Evolutionary conservation across 805 yeast genomes (phyloP), one percentile per base, ranked within the genome.

Genomic region (Starmerella sirachaensis): DNA sequence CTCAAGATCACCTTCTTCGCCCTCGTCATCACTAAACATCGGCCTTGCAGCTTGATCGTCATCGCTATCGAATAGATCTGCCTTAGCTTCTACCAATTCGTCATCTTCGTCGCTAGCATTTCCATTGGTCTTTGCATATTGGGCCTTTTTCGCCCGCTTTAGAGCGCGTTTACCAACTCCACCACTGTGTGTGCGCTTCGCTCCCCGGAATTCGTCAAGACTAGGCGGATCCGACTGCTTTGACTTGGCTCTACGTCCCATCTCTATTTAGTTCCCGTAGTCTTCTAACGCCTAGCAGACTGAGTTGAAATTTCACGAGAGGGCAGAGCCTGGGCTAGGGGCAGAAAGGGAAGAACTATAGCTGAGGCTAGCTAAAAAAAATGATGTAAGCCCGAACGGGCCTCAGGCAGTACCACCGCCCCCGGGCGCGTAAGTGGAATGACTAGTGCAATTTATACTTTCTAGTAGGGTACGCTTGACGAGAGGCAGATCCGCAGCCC

Each of bases 201-300:
- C 58, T 19, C 56, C 57, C 13, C 52, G 74, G 58, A 86, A 77
- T 54, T 88, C 94, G 31, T 88, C 97, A 45, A 77, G 65, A 5
- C 85, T 57, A 24, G 95, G 95, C 50, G 97, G 97, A 42, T 72
- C 81, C 31, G 84, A 91, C 64, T 88, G 97, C 68, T 83, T 88
- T 54, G 83, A 79, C 62, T 79, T 84, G 42, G 83, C 82, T 66
- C 82, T 78, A 72, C 94, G 79, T 59, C 97, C 97, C 94, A 86
- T 83, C 37, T 29, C 38, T 20, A n/a, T n/a, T n/a, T n/a, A n/a
- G n/a, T n/a, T n/a, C n/a, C n/a, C n/a, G n/a, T n/a, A n/a, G n/a
- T n/a, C n/a, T n/a, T n/a, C n/a, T n/a, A n/a, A n/a, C n/a, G n/a
- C n/a, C n/a, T n/a, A n/a, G n/a, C n/a, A n/a, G n/a, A n/a, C n/a